A percentile compares a stretch with the other conserved stretches of the same genome.
These are phyloP conservation scores for Artemisia argyi DNA, from an alignment of 129 eudicot genomes.

Conservation along the genomic window DNA sequence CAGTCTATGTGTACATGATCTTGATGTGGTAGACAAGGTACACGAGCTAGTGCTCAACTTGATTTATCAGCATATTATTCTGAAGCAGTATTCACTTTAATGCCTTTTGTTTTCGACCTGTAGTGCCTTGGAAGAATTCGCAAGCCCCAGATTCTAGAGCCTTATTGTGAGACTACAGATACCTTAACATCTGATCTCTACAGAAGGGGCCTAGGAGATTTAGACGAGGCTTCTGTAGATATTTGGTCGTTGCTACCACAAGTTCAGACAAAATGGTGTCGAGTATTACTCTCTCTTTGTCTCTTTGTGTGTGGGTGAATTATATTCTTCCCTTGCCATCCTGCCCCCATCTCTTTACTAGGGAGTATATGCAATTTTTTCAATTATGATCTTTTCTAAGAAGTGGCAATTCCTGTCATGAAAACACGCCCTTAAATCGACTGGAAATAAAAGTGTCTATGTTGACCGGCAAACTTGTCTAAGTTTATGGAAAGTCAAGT, in stretches of 20 bases:
- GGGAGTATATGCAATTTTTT: background rate
- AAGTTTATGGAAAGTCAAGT: no score
- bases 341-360: background rate
- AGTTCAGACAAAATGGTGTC: conserved; percentile 21
- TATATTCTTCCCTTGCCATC: background rate
- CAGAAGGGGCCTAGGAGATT: conserved; percentile 8
- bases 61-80: background rate
- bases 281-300: conserved; percentile 20
- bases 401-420: no score
- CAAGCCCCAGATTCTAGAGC: conserved; percentile 13
- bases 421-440: no score
- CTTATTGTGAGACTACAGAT: conserved; percentile 13
- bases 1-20: conserved; percentile 3
- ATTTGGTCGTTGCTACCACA: conserved; percentile 10
- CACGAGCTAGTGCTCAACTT: background rate
- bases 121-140: conserved; percentile 24
- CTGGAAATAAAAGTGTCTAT: no score
- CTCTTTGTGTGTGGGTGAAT: background rate
- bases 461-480: no score
- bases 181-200: background rate
- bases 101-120: conserved; percentile 7
- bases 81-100: background rate
- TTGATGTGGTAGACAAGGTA: conserved; percentile 24
- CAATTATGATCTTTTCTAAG: no score
- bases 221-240: background rate